Base-by-base conservation (phyloP, 805 yeast species). In the Yarrowia bubula region DNA sequence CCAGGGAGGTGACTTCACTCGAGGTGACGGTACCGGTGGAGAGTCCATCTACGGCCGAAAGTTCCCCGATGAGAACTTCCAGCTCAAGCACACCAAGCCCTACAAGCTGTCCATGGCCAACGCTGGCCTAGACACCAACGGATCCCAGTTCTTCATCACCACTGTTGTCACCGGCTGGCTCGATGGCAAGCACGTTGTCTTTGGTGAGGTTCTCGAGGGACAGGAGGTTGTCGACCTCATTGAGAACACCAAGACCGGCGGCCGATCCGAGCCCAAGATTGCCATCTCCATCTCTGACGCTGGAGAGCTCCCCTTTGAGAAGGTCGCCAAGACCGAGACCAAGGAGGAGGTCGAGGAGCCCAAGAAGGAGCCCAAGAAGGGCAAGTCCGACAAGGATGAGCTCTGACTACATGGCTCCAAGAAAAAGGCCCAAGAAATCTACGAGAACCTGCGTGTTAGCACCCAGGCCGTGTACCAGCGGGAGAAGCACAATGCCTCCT, bases 101-200 rank as follows among this genome's bases (percentile, higher is more conserved):
- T 88, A 87, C 74, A 75, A 85, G 68, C 77, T 87, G 74, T 85
- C 90, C 17, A 87, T 87, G 92, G 92, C 92, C 74, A 87, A 87
- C 71, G 87, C 91, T 18, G 92, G 92, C 68, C 76, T 80, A 68
- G 84, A 79, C 73, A 79, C 82, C 70, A 92, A 92, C 75, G 97
- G 97, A 18, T 91, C 97, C 41, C 98, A 92, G 78, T 92, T 92
- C 76, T 92, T 92, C 83, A 88, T 95, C 79, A 92, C 97, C 73
- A 92, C 98, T 32, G 97, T 89, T 22, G 83, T 84, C 39, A 90
- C 97, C 65, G 79, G 87, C 58, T 95, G 99, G 98, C 84, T 95
- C 74, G 91, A 95, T 74, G 95, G 96, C 69, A 86, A 81, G 71
- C 99, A 95, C 77, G 99, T 95, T 74, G 99, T 95, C 46, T 95